Percentiles rank a stretch among this genome's conserved stretches.
phyloP scores from a whole-genome alignment of 805 yeast genomes.

The Wickerhamiella vanderwaltii region DNA sequence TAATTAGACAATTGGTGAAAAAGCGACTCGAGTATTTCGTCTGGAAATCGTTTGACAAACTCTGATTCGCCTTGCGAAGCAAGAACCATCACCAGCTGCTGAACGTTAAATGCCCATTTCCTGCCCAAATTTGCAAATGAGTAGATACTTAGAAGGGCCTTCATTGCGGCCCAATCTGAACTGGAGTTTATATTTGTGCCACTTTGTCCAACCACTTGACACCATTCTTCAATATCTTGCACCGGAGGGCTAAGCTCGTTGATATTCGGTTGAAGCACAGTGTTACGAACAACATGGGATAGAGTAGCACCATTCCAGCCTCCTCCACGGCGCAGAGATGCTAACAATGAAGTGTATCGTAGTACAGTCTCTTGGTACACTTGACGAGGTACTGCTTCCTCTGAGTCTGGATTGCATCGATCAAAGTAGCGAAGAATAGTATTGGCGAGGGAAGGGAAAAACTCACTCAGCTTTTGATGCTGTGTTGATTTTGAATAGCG shows the following conservation, averaged over 20 bases:
- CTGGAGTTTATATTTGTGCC: constrained; percentile 37
- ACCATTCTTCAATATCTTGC: constrained; percentile 37
- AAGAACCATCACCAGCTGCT: constrained; percentile 39
- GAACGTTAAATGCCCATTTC: constrained; percentile 56
- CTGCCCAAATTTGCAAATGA: constrained; percentile 47
- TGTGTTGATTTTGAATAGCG: constrained; percentile 6
- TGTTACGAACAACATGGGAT: constrained; percentile 35
- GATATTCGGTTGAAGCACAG: constrained; percentile 22
- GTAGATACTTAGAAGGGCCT: constrained; percentile 54
- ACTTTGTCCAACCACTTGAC: constrained; percentile 36
- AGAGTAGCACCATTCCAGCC: constrained; percentile 35
- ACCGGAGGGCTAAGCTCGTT: constrained; percentile 21
- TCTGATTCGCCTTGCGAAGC: constrained; percentile 1
- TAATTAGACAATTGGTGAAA: constrained; percentile 36
- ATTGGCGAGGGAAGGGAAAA: constrained; percentile 21
- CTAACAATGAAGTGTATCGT: constrained; percentile 50
- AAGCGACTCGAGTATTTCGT: constrained; percentile 27
- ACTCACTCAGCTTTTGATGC: constrained; percentile 18
- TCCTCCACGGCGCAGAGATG: constrained; percentile 38
- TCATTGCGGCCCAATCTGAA: constrained; percentile 51
- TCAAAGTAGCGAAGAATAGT: constrained; percentile 25
- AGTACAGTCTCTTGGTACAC: constrained; percentile 64
- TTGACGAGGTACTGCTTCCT: constrained; percentile 70
- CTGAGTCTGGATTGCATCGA: constrained; percentile 27
- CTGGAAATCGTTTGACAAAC: constrained; percentile 18